A percentile compares a stretch with the other conserved stretches of the same genome.
Evolutionary conservation across 2,329 filamentous ascomycete genomes (phyloP).

Genomic region (Pseudogymnoascus pannorum): DNA sequence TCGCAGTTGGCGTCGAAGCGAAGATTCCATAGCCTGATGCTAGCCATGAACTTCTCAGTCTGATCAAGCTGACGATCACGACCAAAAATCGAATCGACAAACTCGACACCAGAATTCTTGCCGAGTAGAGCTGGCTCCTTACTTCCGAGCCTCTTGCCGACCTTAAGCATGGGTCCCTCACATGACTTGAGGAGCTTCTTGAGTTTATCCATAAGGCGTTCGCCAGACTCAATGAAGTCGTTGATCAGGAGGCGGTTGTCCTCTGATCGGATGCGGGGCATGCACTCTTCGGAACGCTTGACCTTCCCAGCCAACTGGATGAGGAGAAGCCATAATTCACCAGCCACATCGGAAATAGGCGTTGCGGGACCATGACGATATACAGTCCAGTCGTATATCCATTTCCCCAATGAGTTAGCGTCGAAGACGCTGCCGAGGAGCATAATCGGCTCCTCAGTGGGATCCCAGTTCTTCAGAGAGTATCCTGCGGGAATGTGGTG

Average conservation of each 20-base stretch:
- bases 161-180: slow-evolving; percentile 91
- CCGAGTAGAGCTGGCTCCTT: slow-evolving; percentile 60
- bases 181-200: slow-evolving; percentile 82
- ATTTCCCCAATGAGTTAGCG: slow-evolving; percentile 94
- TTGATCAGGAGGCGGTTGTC: slow-evolving; percentile 76
- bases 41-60: slow-evolving; percentile 89
- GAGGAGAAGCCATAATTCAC: slow-evolving; percentile 88
- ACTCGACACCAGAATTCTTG: slow-evolving; percentile 87
- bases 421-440: slow-evolving; percentile 94
- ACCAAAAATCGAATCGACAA: slow-evolving; percentile 92
- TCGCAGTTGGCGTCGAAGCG: slow-evolving; percentile 96
- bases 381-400: slow-evolving; percentile 99
- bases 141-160: slow-evolving; percentile 59
- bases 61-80: slow-evolving; percentile 81
- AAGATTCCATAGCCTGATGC: slow-evolving; percentile 80
- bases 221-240: slow-evolving; percentile 84
- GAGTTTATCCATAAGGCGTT: slow-evolving; percentile 78
- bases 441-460: slow-evolving; percentile 85
- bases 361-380: slow-evolving; percentile 76
- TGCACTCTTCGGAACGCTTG: slow-evolving; percentile 77
- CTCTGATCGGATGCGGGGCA: slow-evolving; percentile 61
- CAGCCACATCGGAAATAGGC: slow-evolving; percentile 83
- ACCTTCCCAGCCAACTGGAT: slow-evolving; percentile 93
- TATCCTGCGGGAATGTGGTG: slow-evolving; percentile 82
- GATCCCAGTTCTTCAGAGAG: slow-evolving; percentile 98